Evolutionary conservation across 1,284 basidiomycete species (phyloP).

Genomic region (Ustilago crameri): DNA sequence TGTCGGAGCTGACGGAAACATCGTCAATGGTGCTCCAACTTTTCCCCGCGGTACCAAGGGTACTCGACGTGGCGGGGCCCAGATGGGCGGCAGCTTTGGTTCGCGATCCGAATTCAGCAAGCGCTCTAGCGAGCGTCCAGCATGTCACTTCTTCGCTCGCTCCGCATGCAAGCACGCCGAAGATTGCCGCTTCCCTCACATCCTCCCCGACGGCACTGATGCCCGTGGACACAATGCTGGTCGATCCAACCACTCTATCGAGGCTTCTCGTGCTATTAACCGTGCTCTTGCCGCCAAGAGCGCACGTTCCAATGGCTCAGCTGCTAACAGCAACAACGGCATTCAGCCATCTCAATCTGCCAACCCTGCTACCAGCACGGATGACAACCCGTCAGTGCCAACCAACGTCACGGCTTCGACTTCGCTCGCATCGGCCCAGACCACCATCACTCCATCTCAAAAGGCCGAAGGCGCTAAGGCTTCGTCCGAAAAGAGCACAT

Average conservation of each 20-base stretch:
- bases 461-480: constrained; percentile 15
- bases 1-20: constrained; percentile 23
- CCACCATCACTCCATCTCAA: constrained; percentile 22
- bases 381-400: constrained; percentile 11
- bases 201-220: constrained; percentile 65
- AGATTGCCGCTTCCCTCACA: constrained; percentile 67
- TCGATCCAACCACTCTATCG: constrained; percentile 45
- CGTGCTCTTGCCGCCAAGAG: constrained; percentile 46
- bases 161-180: constrained; percentile 63
- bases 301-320: constrained; percentile 17
- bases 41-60: constrained; percentile 37
- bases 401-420: constrained; percentile 37
- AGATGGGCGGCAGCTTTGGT: constrained; percentile 36
- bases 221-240: constrained; percentile 52
- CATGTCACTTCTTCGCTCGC: constrained; percentile 65
- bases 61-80: constrained; percentile 35
- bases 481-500: constrained; percentile 20
- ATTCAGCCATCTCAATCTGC: constrained; percentile 15
- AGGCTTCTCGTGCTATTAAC: constrained; percentile 44
- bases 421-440: constrained; percentile 40
- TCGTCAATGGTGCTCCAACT: constrained; percentile 18
- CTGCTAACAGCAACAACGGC: constrained; percentile 11
- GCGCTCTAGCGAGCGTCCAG: constrained; percentile 57
- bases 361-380: constrained; percentile 11
- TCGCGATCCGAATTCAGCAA: constrained; percentile 43